A percentile compares a stretch with the other conserved stretches of the same genome.
These are phyloP conservation scores for Phylloporus sp. DNA, from an alignment of 768 basidiomycete genomes.

Conservation along the genomic window DNA sequence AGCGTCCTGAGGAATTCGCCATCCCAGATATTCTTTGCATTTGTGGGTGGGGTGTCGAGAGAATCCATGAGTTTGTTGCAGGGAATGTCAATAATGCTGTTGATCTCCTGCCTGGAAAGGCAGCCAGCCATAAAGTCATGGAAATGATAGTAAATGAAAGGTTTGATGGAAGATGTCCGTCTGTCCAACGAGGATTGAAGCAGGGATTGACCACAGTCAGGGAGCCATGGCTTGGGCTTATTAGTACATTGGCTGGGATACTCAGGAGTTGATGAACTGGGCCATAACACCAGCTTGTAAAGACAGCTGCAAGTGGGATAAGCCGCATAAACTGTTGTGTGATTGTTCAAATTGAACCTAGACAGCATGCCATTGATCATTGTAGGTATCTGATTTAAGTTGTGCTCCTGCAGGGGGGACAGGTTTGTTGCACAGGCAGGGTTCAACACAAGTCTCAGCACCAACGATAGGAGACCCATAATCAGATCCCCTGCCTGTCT, in stretches of 20 bases:
- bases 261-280: neutral
- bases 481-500: neutral
- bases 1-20: neutral
- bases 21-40: neutral
- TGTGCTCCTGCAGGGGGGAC: neutral
- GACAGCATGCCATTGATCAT: neutral
- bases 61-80: conserved; percentile 1
- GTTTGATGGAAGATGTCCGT: neutral
- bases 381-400: neutral
- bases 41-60: neutral
- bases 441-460: neutral
- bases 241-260: neutral
- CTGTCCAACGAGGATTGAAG: too few relatives aligned
- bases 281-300: neutral
- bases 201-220: neutral
- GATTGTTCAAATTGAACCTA: neutral
- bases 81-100: neutral
- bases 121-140: neutral
- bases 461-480: neutral
- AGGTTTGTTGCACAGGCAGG: too few relatives aligned
- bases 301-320: neutral
- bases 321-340: neutral
- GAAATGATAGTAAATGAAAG: conserved; percentile 8
- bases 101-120: neutral
- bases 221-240: neutral